Percentiles rank a stretch among this genome's conserved stretches.
Conservation (phyloP, 352 stramenopile species). For the Globisporangium takayamanum region DNA sequence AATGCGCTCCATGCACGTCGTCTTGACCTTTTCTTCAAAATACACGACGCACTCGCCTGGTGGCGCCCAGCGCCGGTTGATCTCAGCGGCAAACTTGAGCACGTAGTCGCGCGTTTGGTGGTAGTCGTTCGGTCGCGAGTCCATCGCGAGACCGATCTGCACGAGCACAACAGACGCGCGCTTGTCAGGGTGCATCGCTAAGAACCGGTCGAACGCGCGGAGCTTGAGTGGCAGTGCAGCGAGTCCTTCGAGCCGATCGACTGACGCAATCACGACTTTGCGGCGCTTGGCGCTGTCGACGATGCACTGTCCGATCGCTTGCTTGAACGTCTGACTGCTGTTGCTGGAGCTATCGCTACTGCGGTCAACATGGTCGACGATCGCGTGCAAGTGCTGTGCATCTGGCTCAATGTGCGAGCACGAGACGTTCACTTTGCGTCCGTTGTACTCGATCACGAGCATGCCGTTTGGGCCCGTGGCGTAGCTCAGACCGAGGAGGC, state of each 20-base stretch:
- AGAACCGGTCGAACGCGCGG: constrained; percentile 93
- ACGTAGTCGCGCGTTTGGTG: constrained; percentile 89
- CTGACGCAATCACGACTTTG: constrained; percentile 81
- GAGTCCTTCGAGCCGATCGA: constrained; percentile 94
- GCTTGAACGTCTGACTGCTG: constrained; percentile 20
- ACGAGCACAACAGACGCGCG: constrained; percentile 64
- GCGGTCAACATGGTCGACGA: constrained; percentile 47
- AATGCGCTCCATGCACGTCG: constrained; percentile 60
- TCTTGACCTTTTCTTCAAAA: constrained; percentile 65
- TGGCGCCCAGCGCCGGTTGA: constrained; percentile 84
- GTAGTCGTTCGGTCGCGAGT: constrained; percentile 90
- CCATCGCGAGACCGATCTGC: constrained; percentile 65
- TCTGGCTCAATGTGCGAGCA: constrained; percentile 97
- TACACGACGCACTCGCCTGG: constrained; percentile 54
- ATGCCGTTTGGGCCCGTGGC: constrained; percentile 80
- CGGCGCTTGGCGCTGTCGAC: constrained; percentile 22
- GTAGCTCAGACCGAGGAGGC: constrained; percentile 94
- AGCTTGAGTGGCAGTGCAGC: constrained; percentile 96
- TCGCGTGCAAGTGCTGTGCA: constrained; percentile 57
- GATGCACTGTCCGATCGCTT: constrained; percentile 34
- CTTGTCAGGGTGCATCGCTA: constrained; percentile 81
- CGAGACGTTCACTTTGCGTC: constrained; percentile 93
- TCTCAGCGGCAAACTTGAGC: constrained; percentile 82
- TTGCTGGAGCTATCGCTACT: constrained; percentile 22
- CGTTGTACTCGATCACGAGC: constrained; percentile 94